Base-by-base conservation (phyloP, 2,329 filamentous ascomycete genomes). In the Fusarium tupiense region DNA sequence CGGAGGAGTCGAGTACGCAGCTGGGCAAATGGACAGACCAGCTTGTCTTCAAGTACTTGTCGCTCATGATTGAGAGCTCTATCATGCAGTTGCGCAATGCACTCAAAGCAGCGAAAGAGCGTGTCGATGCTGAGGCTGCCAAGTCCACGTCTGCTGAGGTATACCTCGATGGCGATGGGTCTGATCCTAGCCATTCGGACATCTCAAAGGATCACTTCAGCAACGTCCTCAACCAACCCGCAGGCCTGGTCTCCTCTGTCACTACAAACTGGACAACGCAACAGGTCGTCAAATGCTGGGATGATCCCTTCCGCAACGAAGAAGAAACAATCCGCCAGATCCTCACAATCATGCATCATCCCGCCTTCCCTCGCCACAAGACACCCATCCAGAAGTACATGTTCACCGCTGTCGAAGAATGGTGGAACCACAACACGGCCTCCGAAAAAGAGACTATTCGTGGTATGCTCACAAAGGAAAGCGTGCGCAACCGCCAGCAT, bases 41-140 rank as follows among this genome's bases (percentile, higher is more conserved):
- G 82, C 97, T 98, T 79, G 90, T 98, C 50, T 89, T 98, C 74
- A 94, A 94, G 13, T 88, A 98, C 3, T 86, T 98, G 24, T 93
- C 95, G 2, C 94, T 96, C 0, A 97, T 96, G 83, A 89, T 98
- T 68, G 90, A 94, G 66, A 95, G 95, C 4, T 91, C 98, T 78
- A 97, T 98, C 81, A 92, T 92, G 62, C 90, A 93, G 50, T 92
- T 95, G 8, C 94, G 94, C 17, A 91, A 94, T 77, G 90, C 91
- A 31, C 86, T 98, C 37, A 96, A 71, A 35, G 79, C 79, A 2
- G 79, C 79, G 3, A 80, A 80, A 52, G 76, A 78, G 5, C 71
- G 76, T 0, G 79, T 80, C 7, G 79, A 80, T 20, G 76, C 78
- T 17, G 79, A 80, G 26, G 79, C 79, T 14, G 79, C 79, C 89